Evolutionary conservation across 805 yeast genomes (phyloP), one percentile per base, ranked within the genome.

Genomic region (Ogataea polymorpha): DNA sequence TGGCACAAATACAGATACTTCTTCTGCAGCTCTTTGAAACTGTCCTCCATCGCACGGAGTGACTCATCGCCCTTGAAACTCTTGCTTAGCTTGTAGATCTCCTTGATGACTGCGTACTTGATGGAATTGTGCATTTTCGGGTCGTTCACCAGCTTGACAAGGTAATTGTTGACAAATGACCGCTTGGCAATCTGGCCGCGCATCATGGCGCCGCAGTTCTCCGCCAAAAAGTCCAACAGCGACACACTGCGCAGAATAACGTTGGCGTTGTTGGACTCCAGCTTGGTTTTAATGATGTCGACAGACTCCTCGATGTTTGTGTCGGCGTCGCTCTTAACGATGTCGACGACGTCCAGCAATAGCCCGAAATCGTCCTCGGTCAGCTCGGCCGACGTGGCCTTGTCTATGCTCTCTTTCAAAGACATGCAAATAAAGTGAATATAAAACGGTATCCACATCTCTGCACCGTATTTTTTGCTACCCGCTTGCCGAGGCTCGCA

Each of bases 41-140:
- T 79, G 47, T 78, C 84, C 13, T 70, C 67, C 75, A 90, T 77
- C 2, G 84, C 80, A 44, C 72, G 72, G 52, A 91, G 71, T 3
- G 91, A 81, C 0, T 93, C 91, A 59, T 93, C 98, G 18, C 62
- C 60, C 41, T 73, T 68, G 61, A 89, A 87, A 3, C 83, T 74
- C 27, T 72, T 64, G 15, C 81, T 62, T 48, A 93, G 68, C 54
- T 86, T 88, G 37, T 71, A 73, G 32, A 89, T 72, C 23, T 82
- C 80, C 55, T 83, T 86, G 10, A 79, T 75, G 4, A 87, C 68
- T 36, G 77, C 75, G 36, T 67, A 60, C 59, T 86, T 86, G 39
- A 93, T 84, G 3, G 79, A 72, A 20, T 68, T 61, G 65, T 90
- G 96, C 23, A 83, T 74, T 27, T 67, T 61, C 7, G 67, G 57